Base-by-base conservation (phyloP, 2,329 filamentous ascomycete genomes). In the Triangularia setosa region DNA sequence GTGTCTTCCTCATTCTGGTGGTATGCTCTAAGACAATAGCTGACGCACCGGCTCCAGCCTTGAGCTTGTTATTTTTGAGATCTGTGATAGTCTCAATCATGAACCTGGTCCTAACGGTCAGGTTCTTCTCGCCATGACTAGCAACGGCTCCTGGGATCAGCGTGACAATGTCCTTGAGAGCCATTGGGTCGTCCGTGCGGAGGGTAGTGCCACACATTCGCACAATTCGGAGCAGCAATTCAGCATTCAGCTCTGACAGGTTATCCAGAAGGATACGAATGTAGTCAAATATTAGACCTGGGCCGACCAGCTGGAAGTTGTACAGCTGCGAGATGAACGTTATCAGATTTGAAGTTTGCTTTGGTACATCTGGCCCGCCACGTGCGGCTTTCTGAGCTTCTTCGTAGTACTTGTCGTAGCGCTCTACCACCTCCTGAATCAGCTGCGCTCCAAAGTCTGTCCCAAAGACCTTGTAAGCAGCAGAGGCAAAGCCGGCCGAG, bases 11-110 rank as follows among this genome's bases (percentile, higher is more conserved):
- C 87, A 98, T 96, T 56, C 90, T 88, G 16, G 88, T 89, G 1
- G 91, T 91, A 72, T 97, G 92, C 72, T 97, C 93, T 1, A 89
- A 88, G 0, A 88, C 86, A 5, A 96, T 81, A 2, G 84, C 86
- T 1, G 91, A 91, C 48, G 90, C 90, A 54, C 85, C 84, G 4
- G 84, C 84, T 16, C 87, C 88, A 14, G 89, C 87, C 76, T 94
- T 97, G 73, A 93, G 84, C 65, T 92, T 92, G 77, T 95, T 97
- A 80, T 96, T 97, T 75, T 97, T 97, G 28, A 99, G 82, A 72
- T 97, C 92, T 65, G 91, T 92, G 75, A 99, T 97, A 0, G 90
- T 95, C 73, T 98, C 94, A 60, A 99, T 91, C 93, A 98, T 98
- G 78, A 97, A 97, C 70, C 91, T 96, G 1, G 94, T 97, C 63